Evolutionary conservation across 495 filamentous ascomycete genomes (phyloP), one percentile per base, ranked within the genome.

Genomic region (Aspergillus biplanus): DNA sequence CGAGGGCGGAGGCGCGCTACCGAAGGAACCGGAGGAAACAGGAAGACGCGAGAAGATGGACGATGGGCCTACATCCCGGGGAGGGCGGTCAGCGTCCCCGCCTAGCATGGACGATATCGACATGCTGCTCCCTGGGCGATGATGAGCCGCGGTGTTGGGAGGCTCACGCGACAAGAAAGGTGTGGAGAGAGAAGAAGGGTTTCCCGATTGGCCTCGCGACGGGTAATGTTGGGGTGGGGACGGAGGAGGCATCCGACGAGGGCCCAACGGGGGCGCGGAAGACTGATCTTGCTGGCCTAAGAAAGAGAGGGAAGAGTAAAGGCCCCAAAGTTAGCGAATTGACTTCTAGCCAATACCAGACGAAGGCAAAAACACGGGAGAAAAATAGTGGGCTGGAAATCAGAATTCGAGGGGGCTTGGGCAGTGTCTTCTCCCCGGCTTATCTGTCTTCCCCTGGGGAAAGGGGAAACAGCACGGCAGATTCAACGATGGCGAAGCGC

Each of bases 31-130:
- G 12, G 86, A 82, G 42, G 86, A 80, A 27, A 80, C 75, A 13
- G 78, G 76, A 48, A 80, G 82, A 52, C 81, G 81, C 59, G 79
- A 78, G 64, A 89, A 88, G 34, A 85, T 82, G 8, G 82, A 73
- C 15, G 81, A 73, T 33, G 79, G 72, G 33, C 78, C 73, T 49
- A 83, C 71, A 64, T 90, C 85, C 56, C 85, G 80, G 16, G 84
- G 73, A 42, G 89, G 85, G n/a, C 86, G 86, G 50, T 89, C 89
- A 21, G 83, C 69, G 58, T 85, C 85, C 12, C 79, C 75, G 55
- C 83, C 87, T 52, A 99, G 85, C 84, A 99, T 92, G 21, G 95
- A 91, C 8, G 92, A 95, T 69, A 99, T 99, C 21, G 95, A 96
- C 95, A 99, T 98, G 79, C 90, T 90, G 75, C 90, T 90, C 13